Percentiles rank a stretch among this genome's conserved stretches.
phyloP scores from a whole-genome alignment of 2,329 filamentous ascomycete genomes.

The Acrocalymma vagum region DNA sequence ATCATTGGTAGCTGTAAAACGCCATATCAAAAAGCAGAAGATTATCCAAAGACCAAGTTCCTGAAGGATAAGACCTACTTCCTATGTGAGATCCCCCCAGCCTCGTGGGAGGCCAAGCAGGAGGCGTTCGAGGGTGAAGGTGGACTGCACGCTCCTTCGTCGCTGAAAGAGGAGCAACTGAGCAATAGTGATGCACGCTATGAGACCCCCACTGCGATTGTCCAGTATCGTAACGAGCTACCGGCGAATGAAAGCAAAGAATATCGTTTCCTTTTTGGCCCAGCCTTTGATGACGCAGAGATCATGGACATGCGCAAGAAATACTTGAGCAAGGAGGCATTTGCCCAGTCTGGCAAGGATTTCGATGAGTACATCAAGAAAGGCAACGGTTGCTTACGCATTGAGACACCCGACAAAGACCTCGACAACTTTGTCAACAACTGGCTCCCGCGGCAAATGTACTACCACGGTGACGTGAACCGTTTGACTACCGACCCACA shows the following conservation, averaged over 20 bases:
- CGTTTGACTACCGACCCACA: constrained; percentile 67
- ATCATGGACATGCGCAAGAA: constrained; percentile 55
- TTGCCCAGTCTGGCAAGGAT: constrained; percentile 54
- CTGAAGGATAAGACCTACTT: constrained; percentile 68
- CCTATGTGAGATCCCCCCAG: constrained; percentile 60
- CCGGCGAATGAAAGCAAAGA: constrained; percentile 51
- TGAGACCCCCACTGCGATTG: constrained; percentile 63
- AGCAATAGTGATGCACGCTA: constrained; percentile 61
- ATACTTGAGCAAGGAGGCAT: constrained; percentile 61
- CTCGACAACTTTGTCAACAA: constrained; percentile 68
- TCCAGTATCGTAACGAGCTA: constrained; percentile 60
- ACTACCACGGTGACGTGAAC: constrained; percentile 68
- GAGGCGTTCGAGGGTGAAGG: constrained; percentile 65
- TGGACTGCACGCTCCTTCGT: constrained; percentile 61
- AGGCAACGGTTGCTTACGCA: constrained; percentile 60
- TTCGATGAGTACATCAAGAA: constrained; percentile 62
- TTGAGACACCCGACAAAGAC: constrained; percentile 63
- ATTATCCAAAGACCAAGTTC: constrained; percentile 66
- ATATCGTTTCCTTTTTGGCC: constrained; percentile 65
- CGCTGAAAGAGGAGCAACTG: constrained; percentile 50
- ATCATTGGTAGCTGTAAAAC: constrained; percentile 63
- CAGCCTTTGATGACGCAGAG: constrained; percentile 62
- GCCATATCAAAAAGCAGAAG: constrained; percentile 65
- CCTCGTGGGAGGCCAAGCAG: constrained; percentile 63
- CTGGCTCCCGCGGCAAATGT: constrained; percentile 66